Evolutionary conservation across 352 stramenopile species (phyloP).

Genomic region (Phytophthora kernoviae): DNA sequence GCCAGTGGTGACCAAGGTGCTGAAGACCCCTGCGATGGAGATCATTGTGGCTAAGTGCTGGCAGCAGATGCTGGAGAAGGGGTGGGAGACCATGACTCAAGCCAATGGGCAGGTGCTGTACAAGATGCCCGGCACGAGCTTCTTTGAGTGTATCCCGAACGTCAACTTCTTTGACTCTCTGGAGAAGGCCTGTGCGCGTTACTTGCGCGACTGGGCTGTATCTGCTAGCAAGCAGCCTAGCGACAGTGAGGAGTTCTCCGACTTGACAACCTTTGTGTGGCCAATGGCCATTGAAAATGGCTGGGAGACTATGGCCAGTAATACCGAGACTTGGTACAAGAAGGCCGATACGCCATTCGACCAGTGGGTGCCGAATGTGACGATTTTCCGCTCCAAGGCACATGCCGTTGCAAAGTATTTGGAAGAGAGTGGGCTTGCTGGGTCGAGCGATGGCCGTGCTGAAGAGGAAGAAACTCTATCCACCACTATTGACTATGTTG

Average conservation of each 20-base stretch:
- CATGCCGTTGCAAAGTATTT: constrained; percentile 68
- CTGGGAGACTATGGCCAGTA: constrained; percentile 61
- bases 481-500: constrained; percentile 4
- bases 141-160: constrained; percentile 73
- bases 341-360: constrained; percentile 71
- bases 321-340: constrained; percentile 62
- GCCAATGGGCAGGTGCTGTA: constrained; percentile 59
- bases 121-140: constrained; percentile 69
- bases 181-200: constrained; percentile 57
- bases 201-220: constrained; percentile 48
- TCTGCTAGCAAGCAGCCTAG: constrained; percentile 3
- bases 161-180: constrained; percentile 83
- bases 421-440: constrained; percentile 34
- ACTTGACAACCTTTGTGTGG: constrained; percentile 65
- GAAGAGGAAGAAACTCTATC: constrained; percentile 13
- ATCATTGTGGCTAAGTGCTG: constrained; percentile 51
- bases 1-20: constrained; percentile 16
- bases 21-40: constrained; percentile 30
- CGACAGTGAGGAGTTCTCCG: constrained; percentile 25
- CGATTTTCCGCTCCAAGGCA: constrained; percentile 73
- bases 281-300: constrained; percentile 50
- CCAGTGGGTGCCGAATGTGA: constrained; percentile 74
- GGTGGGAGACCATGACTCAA: constrained; percentile 70
- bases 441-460: constrained; percentile 4
- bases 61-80: constrained; percentile 56